Evolutionary conservation across 2,329 filamentous ascomycete species (phyloP).

Genomic region (Hypoxylon sp.): DNA sequence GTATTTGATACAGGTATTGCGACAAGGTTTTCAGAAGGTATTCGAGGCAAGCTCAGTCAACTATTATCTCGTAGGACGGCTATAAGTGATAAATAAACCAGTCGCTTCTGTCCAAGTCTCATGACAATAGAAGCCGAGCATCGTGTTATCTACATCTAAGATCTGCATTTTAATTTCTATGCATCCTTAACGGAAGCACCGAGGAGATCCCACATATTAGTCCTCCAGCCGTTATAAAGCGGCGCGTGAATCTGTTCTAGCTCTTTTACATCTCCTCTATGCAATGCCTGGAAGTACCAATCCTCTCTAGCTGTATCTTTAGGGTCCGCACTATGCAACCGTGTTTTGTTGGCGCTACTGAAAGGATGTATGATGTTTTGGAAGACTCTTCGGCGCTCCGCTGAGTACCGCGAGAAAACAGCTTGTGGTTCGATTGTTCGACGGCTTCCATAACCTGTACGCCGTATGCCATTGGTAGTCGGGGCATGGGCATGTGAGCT

Average conservation of each 20-base stretch:
- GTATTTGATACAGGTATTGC: constrained; percentile 25
- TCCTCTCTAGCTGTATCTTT: constrained; percentile 30
- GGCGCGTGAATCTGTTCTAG: constrained; percentile 23
- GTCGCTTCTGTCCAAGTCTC: not conserved
- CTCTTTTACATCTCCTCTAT: constrained; percentile 25
- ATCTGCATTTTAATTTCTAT: not conserved
- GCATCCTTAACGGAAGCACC: constrained; percentile 5
- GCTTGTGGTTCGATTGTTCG: constrained; percentile 8
- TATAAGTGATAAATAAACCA: constrained; percentile 13
- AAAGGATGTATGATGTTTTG: constrained; percentile 35
- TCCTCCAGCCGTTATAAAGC: constrained; percentile 25
- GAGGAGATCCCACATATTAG: constrained; percentile 21
- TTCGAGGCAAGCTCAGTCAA: constrained; percentile 24
- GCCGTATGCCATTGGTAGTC: not conserved
- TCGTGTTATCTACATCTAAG: not conserved
- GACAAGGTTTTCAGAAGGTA: constrained; percentile 28
- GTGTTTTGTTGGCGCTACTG: constrained; percentile 33
- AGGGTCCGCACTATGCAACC: constrained; percentile 25
- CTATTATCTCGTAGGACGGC: constrained; percentile 22
- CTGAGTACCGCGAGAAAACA: constrained; percentile 24
- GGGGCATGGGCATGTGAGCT: not conserved
- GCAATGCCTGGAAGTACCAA: constrained; percentile 30
- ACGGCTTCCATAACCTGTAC: constrained; percentile 2
- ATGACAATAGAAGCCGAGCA: not conserved
- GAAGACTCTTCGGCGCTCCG: constrained; percentile 30